Base-by-base conservation (phyloP, 345 rosid genomes). In the Anacardium occidentale region DNA sequence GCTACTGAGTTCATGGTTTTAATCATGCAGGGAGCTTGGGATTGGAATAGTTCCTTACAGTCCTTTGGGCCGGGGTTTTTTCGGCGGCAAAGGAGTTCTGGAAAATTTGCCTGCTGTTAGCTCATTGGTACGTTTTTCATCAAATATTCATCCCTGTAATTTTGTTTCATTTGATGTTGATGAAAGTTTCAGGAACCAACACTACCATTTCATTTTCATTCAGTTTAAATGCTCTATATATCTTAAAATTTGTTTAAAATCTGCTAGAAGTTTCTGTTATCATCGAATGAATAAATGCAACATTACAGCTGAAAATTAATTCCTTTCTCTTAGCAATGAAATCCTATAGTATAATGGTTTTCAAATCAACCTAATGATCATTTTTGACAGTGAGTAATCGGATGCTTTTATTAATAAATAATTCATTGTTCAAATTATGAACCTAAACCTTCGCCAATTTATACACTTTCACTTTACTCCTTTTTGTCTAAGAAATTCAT, bases 51-150 rank as follows among this genome's bases (percentile, higher is more conserved):
- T 79, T 71, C 78, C 85, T 7, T 88, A 84, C 78, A 77, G 87
- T 68, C 92, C 89, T 50, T 81, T 88, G 29, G 92, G 89, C 61
- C 80, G 81, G 11, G 92, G 92, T 21, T 81, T 88, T 68, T 85
- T 84, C 22, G 87, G 68, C 45, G 89, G 92, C 62, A 84, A 68
- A 78, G 88, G 85, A 47, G 62, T 78, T 45, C 66, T 79, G 54
- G 89, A 82, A 52, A 68, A 57, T 57, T 66, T 84, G 69, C 72
- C 92, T 60, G 73, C 74, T 25, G 62, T 42, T 57, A 66, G 74
- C 55, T 44, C 50, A 6, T 52, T 85, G 88, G 90, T 87, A 81
- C 51, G 52, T 15, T 37, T 68, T 51, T 24, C 59, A 32, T 60
- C 26, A 47, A 52, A 52, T 37, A 17, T 18, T 20, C 1, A 14